phyloP scores from a whole-genome alignment of 441 rosid genomes.

The Gossypium davidsonii region DNA sequence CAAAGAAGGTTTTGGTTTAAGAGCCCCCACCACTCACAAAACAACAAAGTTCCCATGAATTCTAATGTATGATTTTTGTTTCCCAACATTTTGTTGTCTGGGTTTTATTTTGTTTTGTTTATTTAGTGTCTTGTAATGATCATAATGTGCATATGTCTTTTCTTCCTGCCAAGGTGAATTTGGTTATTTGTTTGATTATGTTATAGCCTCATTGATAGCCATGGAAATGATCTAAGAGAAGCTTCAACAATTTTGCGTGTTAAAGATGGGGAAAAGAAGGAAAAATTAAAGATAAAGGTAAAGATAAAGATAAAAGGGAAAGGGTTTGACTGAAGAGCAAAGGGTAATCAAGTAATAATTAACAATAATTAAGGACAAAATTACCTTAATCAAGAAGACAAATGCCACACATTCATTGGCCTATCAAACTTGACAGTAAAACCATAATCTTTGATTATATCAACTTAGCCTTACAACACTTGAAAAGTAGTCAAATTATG shows the following conservation, averaged over 20 bases:
- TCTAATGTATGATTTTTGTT: too few species aligned
- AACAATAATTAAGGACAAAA: slow-evolving; percentile 15
- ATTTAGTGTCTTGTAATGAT: too few species aligned
- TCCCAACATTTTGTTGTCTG: too few species aligned
- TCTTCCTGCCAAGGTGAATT: not conserved
- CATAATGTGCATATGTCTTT: not conserved
- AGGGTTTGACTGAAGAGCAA: slow-evolving; percentile 7
- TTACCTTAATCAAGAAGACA: not conserved
- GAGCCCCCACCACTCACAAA: too few species aligned
- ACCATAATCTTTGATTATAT: not conserved
- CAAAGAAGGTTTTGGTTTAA: too few species aligned
- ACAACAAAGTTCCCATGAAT: too few species aligned
- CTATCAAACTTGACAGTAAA: not conserved
- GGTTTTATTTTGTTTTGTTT: too few species aligned
- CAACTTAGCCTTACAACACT: not conserved
- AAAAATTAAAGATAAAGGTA: not conserved
- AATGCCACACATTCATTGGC: not conserved
- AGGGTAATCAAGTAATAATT: not conserved
- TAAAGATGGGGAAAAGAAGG: not conserved
- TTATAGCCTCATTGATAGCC: not conserved
- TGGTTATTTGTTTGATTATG: not conserved
- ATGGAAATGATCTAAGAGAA: not conserved
- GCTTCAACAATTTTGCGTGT: not conserved
- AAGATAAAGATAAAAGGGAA: not conserved
- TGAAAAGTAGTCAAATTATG: too few species aligned